Percentiles rank a stretch among this genome's conserved stretches.
Evolutionary conservation across 1,139 yeast species (phyloP).

Genomic region (Williopsis jadinii): DNA sequence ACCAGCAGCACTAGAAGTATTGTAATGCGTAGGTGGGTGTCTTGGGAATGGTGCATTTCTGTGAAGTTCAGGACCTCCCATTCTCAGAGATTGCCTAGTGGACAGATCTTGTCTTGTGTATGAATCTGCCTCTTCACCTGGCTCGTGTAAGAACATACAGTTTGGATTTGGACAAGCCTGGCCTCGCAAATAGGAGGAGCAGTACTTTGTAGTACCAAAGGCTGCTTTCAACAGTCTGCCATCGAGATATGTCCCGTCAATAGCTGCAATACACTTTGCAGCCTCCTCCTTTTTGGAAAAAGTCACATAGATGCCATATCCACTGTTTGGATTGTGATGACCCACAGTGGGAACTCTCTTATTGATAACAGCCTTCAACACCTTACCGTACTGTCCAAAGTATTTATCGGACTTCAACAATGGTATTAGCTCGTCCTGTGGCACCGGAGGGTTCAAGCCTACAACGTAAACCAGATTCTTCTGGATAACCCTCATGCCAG

Average conservation of each 20-base stretch:
- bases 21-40: conserved; percentile 1
- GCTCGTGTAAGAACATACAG: conserved; percentile 98
- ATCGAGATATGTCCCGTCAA: conserved; percentile 91
- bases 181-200: conserved; percentile 90
- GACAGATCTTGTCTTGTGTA: conserved; percentile 90
- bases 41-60: conserved; percentile 22
- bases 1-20: too few relatives aligned
- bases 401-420: conserved; percentile 85
- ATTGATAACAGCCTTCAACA: conserved; percentile 89
- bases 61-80: conserved; percentile 35
- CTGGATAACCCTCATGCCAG: conserved; percentile 96
- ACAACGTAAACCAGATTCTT: conserved; percentile 95
- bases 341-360: conserved; percentile 41
- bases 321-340: conserved; percentile 49
- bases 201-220: conserved; percentile 97
- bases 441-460: conserved; percentile 82
- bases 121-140: conserved; percentile 98
- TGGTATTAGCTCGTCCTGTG: conserved; percentile 82
- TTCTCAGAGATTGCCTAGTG: conserved; percentile 67
- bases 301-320: conserved; percentile 94
- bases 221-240: conserved; percentile 88
- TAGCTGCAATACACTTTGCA: conserved; percentile 82
- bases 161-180: conserved; percentile 97
- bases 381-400: conserved; percentile 97
- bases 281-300: conserved; percentile 93